phyloP scores from a whole-genome alignment of 2,329 filamentous ascomycete genomes.

The Chrysosphaeria jannelii region DNA sequence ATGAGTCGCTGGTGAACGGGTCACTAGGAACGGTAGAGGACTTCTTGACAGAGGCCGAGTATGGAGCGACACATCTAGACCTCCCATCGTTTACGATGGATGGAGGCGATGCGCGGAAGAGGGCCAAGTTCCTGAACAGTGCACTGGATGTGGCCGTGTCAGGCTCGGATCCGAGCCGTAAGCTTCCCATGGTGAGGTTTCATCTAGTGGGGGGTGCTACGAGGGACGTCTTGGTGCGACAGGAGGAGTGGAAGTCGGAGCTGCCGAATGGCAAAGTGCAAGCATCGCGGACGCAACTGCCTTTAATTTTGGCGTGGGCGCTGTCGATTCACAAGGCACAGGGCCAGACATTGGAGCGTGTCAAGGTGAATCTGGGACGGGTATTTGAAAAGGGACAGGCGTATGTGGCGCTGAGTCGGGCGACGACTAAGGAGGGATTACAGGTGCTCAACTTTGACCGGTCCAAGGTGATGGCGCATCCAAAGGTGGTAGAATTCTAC shows the following conservation, averaged over 20 bases:
- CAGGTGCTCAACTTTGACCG: constrained; percentile 76
- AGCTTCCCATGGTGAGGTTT: constrained; percentile 64
- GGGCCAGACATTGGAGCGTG: constrained; percentile 73
- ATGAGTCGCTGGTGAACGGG: constrained; percentile 78
- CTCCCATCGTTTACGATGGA: constrained; percentile 4
- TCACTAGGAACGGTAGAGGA: constrained; percentile 62
- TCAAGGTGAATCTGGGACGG: constrained; percentile 74
- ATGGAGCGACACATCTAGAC: constrained; percentile 7
- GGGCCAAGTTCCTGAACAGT: constrained; percentile 19
- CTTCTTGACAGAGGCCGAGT: constrained; percentile 29
- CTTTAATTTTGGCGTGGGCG: constrained; percentile 86
- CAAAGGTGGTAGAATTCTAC: constrained; percentile 65
- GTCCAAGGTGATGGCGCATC: constrained; percentile 78
- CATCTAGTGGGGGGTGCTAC: constrained; percentile 46
- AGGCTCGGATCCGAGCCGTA: constrained; percentile 8
- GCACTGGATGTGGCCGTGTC: constrained; percentile 9
- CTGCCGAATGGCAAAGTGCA: constrained; percentile 85
- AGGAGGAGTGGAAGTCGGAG: constrained; percentile 89
- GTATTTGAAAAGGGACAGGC: constrained; percentile 96
- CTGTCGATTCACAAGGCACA: constrained; percentile 95
- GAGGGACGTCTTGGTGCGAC: constrained; percentile 50
- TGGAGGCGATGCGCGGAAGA: constrained; percentile 19
- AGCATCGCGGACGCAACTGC: constrained; percentile 54
- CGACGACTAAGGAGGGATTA: constrained; percentile 59
- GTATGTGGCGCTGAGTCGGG: constrained; percentile 84